Percentiles rank a stretch among this genome's conserved stretches.
phyloP scores from a whole-genome alignment of 2,329 filamentous ascomycete genomes.

The Fusarium nodosum region DNA sequence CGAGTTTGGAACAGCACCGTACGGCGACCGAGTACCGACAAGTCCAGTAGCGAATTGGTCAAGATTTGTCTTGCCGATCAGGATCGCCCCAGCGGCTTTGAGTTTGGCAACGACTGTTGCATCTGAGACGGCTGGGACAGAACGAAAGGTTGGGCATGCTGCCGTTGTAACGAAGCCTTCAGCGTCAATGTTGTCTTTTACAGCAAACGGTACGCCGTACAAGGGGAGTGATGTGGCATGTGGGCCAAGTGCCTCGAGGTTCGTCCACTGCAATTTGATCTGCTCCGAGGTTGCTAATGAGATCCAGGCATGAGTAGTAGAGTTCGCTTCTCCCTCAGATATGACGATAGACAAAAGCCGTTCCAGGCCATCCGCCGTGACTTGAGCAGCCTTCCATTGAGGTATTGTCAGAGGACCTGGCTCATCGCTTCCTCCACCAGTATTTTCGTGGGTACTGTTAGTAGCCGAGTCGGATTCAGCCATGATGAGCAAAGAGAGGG shows the following conservation, averaged over 20 bases:
- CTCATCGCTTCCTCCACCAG: background rate
- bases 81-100: slow-evolving; percentile 66
- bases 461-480: background rate
- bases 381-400: slow-evolving; percentile 49
- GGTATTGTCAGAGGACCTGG: slow-evolving; percentile 37
- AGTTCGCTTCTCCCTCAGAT: slow-evolving; percentile 36
- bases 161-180: slow-evolving; percentile 65
- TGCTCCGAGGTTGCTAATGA: slow-evolving; percentile 50
- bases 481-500: slow-evolving; percentile 1
- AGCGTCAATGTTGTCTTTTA: slow-evolving; percentile 70
- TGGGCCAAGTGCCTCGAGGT: slow-evolving; percentile 22
- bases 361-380: slow-evolving; percentile 45
- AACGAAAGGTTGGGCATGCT: slow-evolving; percentile 64
- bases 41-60: slow-evolving; percentile 75
- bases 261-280: slow-evolving; percentile 42
- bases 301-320: slow-evolving; percentile 52
- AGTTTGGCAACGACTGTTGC: slow-evolving; percentile 64
- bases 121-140: slow-evolving; percentile 60
- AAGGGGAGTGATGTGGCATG: slow-evolving; percentile 57
- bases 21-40: slow-evolving; percentile 71
- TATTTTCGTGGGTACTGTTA: background rate
- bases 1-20: slow-evolving; percentile 67
- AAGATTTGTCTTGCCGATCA: slow-evolving; percentile 71
- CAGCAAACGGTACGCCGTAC: slow-evolving; percentile 69
- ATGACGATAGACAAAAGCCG: slow-evolving; percentile 48